These are phyloP conservation scores for Emericellopsis atlantica DNA, from an alignment of 2,329 filamentous ascomycete genomes.

Conservation along the genomic window DNA sequence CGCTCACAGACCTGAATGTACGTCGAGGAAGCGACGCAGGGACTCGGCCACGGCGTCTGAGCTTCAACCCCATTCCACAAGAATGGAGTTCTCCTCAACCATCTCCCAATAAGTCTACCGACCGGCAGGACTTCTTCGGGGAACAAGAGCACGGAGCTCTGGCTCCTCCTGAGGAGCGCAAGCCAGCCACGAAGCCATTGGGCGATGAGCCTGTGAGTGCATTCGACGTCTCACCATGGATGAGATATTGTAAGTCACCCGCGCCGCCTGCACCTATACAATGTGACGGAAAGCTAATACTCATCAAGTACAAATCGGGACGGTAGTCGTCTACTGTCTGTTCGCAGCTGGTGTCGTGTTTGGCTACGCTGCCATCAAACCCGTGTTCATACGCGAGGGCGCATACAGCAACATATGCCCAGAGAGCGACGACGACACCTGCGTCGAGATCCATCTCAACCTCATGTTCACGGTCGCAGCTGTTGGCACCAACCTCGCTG, in stretches of 20 bases:
- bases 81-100: constrained; percentile 29
- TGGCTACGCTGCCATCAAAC: constrained; percentile 76
- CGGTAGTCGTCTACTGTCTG: constrained; percentile 37
- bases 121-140: constrained; percentile 1
- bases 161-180: neutral
- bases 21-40: constrained; percentile 31
- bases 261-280: neutral
- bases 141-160: neutral
- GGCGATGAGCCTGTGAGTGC: constrained; percentile 26
- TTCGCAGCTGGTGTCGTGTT: constrained; percentile 72
- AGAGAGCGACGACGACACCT: constrained; percentile 19
- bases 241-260: constrained; percentile 31
- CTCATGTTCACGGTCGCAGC: constrained; percentile 89
- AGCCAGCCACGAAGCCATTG: neutral
- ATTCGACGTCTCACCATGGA: constrained; percentile 42
- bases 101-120: constrained; percentile 1
- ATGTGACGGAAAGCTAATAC: neutral
- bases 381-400: constrained; percentile 60
- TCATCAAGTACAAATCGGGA: constrained; percentile 13
- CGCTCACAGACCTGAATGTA: constrained; percentile 26
- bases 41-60: constrained; percentile 32
- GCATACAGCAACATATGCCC: constrained; percentile 56
- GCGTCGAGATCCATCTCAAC: constrained; percentile 53
- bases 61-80: constrained; percentile 41
- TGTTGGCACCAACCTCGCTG: constrained; percentile 77